Conservation (phyloP, 2,329 filamentous ascomycete genomes). For the Diaporthe sp. region DNA sequence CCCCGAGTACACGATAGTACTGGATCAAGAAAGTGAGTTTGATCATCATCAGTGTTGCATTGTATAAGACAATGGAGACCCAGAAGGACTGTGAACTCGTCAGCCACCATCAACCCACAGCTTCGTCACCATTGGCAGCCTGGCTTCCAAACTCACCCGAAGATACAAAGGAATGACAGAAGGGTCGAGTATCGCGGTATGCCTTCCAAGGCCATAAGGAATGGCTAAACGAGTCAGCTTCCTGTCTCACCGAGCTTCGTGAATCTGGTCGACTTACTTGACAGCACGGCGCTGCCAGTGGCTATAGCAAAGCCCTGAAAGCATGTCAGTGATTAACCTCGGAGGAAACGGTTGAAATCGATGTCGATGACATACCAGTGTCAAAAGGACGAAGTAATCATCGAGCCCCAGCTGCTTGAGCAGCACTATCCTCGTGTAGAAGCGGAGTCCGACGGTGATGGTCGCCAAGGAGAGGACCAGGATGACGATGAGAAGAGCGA, state of each 20-base stretch:
- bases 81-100: slow-evolving; percentile 51
- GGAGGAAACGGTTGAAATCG: background rate
- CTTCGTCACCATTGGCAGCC: background rate
- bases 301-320: slow-evolving; percentile 26
- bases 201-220: slow-evolving; percentile 37
- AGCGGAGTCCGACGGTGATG: slow-evolving; percentile 47
- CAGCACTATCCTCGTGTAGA: slow-evolving; percentile 49
- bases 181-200: slow-evolving; percentile 25
- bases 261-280: slow-evolving; percentile 37
- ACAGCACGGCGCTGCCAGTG: slow-evolving; percentile 37
- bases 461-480: slow-evolving; percentile 32
- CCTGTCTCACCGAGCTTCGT: slow-evolving; percentile 13
- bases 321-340: background rate
- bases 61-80: slow-evolving; percentile 55
- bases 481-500: slow-evolving; percentile 30
- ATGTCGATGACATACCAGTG: slow-evolving; percentile 52
- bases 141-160: slow-evolving; percentile 19
- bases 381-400: slow-evolving; percentile 52
- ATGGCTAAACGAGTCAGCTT: slow-evolving; percentile 36
- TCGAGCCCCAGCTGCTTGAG: slow-evolving; percentile 49
- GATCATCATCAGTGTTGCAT: slow-evolving; percentile 51
- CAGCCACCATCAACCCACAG: background rate
- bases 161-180: slow-evolving; percentile 15
- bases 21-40: slow-evolving; percentile 56
- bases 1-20: slow-evolving; percentile 54